Percentiles rank a stretch among this genome's conserved stretches.
phyloP scores from a whole-genome alignment of 73 alveolate genomes.

The Durusdinium trenchii region DNA sequence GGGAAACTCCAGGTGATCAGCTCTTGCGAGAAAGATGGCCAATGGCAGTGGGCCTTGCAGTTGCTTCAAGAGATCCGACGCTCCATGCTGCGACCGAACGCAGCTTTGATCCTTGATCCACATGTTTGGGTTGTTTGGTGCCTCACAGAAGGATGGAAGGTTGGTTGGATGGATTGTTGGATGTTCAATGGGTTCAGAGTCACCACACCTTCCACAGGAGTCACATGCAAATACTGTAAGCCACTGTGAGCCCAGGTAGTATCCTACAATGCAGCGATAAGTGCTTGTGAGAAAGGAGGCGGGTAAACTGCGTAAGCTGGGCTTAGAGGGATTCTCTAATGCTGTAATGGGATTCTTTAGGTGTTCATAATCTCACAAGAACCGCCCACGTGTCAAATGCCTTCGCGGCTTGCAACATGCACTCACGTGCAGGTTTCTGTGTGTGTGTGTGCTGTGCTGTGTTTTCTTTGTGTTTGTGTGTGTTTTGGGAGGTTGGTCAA shows the following conservation, averaged over 20 bases:
- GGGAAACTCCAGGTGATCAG: slow-evolving; percentile 52
- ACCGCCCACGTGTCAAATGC: no score
- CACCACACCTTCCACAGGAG: not conserved
- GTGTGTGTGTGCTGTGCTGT: no score
- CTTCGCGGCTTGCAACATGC: no score
- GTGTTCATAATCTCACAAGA: no score
- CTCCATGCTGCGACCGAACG: not conserved
- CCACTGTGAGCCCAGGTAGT: slow-evolving; percentile 14
- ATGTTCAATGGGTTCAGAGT: not conserved
- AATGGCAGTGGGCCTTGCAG: slow-evolving; percentile 77
- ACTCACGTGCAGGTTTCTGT: no score
- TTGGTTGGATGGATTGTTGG: no score
- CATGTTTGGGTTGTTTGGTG: not conserved
- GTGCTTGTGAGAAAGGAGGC: slow-evolving; percentile 34
- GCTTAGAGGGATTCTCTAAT: no score
- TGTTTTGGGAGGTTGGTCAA: no score
- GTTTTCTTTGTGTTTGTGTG: no score
- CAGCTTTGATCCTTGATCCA: not conserved
- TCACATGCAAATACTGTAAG: not conserved
- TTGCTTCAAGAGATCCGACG: slow-evolving; percentile 12
- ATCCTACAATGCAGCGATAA: slow-evolving; percentile 46
- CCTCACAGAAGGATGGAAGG: not conserved
- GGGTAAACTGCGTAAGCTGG: no score
- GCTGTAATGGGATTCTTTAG: no score
- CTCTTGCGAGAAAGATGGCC: slow-evolving; percentile 61